Evolutionary conservation across 148 eudicot genomes (phyloP), one percentile per base, ranked within the genome.

Genomic region (Rhododendron simsii): DNA sequence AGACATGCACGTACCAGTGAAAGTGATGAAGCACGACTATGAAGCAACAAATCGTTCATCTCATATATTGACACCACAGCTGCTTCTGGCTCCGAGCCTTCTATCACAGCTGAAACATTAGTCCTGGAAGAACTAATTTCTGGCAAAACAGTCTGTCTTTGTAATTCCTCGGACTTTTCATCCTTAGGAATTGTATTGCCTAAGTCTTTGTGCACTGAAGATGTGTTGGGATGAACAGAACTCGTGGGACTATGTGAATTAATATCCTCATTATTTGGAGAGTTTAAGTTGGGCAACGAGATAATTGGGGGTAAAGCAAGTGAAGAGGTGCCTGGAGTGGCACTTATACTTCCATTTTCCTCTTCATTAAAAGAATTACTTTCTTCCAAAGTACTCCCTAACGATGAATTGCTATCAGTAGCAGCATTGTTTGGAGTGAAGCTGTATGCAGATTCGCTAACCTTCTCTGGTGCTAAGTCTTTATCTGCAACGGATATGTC

Each of bases 41-140:
- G 78, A 59, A 82, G 81, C 69, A 92, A 86, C 86, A 92, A 84
- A 86, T 89, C 85, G 37, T 86, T 87, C 94, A 92, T 92, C 65
- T 90, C 82, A 44, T 87, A 88, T 71, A 92, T 39, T 12, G 90
- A 55, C 57, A 87, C 75, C 14, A 87, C 90, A 16, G 83, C 59
- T 21, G 13, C 65, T 44, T 23, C 65, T 45, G 83, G 30, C 45
- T 76, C 57, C 7, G 84, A n/a, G 35, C 81, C 28, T 84, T 81
- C 37, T 41, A 84, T 87, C 11, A 41, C 41, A 55, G 76, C 81
- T 67, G 84, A 81, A 65, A 81, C 44, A 65, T 67, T 86, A 15
- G 39, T 73, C 44, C 37, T 61, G 45, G 80, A 41, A 53, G 86
- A 51, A 35, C 47, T 79, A 30, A 53, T 69, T 30, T 33, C 78